phyloP scores from a whole-genome alignment of 495 filamentous ascomycete species.

The Evernia prunastri region DNA sequence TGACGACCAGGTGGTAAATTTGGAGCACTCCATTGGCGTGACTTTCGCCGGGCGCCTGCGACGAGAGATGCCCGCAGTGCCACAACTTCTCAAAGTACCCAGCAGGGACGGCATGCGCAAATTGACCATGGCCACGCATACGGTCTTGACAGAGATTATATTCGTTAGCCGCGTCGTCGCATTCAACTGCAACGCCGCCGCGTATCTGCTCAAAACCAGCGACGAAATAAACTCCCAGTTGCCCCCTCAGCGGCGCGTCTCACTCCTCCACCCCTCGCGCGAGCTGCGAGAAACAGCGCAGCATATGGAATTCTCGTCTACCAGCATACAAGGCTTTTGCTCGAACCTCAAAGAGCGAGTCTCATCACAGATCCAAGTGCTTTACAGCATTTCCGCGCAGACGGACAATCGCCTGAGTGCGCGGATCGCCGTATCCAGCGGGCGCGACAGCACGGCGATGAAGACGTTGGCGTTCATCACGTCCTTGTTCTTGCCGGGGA shows the following conservation, averaged over 20 bases:
- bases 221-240: background rate
- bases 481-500: constrained; percentile 26
- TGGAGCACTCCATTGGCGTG: background rate
- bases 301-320: constrained; percentile 3
- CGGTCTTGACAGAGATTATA: constrained; percentile 2
- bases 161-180: background rate
- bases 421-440: constrained; percentile 16
- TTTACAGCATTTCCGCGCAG: constrained; percentile 16
- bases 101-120: background rate
- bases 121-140: background rate
- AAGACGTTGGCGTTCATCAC: constrained; percentile 27
- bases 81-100: background rate
- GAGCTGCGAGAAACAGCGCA: background rate
- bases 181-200: background rate
- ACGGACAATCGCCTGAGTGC: constrained; percentile 8
- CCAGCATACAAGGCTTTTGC: background rate
- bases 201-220: background rate
- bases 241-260: background rate
- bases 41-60: background rate
- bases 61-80: background rate
- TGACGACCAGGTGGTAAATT: background rate
- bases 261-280: background rate
- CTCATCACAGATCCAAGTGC: constrained; percentile 1
- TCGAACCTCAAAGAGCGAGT: background rate
- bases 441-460: constrained; percentile 25